These are phyloP conservation scores for Fomes fomentarius DNA, from an alignment of 1,284 basidiomycete species.

Conservation along the genomic window DNA sequence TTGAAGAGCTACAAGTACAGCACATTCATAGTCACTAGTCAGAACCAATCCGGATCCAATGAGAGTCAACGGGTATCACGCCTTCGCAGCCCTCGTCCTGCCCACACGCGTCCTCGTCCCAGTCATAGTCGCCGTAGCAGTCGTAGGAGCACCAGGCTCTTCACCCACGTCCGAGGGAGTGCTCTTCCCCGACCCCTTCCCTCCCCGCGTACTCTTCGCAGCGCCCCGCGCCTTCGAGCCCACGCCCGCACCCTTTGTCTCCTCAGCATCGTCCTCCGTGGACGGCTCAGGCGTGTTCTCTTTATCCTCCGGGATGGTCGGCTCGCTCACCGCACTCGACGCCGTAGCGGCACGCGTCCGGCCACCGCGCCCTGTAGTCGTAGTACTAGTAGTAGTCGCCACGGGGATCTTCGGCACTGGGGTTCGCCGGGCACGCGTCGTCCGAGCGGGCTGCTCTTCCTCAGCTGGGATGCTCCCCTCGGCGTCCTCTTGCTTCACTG, in stretches of 20 bases:
- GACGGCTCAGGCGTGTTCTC: conserved; percentile 43
- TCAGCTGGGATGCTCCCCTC: conserved; percentile 13
- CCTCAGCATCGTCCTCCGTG: conserved; percentile 30
- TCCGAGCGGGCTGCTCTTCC: conserved; percentile 5
- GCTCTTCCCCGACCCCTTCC: conserved; percentile 18
- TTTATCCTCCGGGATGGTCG: conserved; percentile 34
- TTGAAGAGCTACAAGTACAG: too few relatives aligned
- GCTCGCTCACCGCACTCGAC: conserved; percentile 10
- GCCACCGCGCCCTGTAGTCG: conserved; percentile 19
- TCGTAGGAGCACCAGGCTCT: conserved; percentile 15
- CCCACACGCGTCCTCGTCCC: conserved; percentile 24
- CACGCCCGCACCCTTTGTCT: conserved; percentile 14
- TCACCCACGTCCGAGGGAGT: conserved; percentile 26
- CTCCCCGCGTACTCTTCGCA: conserved; percentile 18
- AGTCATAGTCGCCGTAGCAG: too few relatives aligned
- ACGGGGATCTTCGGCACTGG: conserved; percentile 18
- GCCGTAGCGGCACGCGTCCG: conserved; percentile 12
- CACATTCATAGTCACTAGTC: too few relatives aligned
- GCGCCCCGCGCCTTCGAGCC: conserved; percentile 9
- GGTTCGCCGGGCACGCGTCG: conserved; percentile 18
- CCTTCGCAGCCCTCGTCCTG: conserved; percentile 28
- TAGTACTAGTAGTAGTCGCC: conserved; percentile 16
- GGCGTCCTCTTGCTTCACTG: conserved; percentile 31
- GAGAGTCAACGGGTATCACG: too few relatives aligned
- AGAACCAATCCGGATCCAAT: too few relatives aligned